Percentiles rank a stretch among this genome's conserved stretches.
These are phyloP conservation scores for Hygrophoropsis aurantiaca DNA, from an alignment of 768 basidiomycete species.

Conservation along the genomic window DNA sequence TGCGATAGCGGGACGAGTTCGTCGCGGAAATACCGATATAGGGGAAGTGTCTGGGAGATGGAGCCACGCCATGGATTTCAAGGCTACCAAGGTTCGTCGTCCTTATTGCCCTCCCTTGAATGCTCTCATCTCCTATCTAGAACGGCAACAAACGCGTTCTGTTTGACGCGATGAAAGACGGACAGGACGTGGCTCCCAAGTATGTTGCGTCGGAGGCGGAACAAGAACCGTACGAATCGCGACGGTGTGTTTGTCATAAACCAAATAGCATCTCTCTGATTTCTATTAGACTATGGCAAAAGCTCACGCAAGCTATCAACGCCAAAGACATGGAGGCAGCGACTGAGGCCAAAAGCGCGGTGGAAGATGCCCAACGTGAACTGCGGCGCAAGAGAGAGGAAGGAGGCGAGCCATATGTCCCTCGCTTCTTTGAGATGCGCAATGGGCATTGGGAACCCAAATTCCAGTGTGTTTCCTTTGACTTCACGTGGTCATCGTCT, in stretches of 20 bases:
- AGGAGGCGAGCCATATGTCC: conserved; percentile 62
- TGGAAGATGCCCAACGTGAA: conserved; percentile 93
- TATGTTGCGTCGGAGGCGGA: conserved; percentile 82
- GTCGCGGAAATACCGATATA: conserved; percentile 58
- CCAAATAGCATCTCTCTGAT: not conserved
- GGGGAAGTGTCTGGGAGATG: conserved; percentile 91
- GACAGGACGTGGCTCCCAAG: conserved; percentile 73
- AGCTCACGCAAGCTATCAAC: conserved; percentile 82
- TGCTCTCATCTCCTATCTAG: conserved; percentile 33
- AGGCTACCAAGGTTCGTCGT: conserved; percentile 56
- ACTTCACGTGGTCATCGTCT: conserved; percentile 1
- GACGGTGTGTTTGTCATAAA: conserved; percentile 49
- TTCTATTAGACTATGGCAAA: conserved; percentile 66
- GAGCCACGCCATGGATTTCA: conserved; percentile 89
- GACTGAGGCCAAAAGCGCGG: conserved; percentile 82
- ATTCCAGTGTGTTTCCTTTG: conserved; percentile 52
- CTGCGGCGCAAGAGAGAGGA: conserved; percentile 72
- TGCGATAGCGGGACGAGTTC: conserved; percentile 78
- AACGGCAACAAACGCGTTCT: conserved; percentile 69
- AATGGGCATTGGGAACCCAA: conserved; percentile 85
- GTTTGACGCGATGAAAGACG: conserved; percentile 82
- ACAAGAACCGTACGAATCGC: conserved; percentile 90
- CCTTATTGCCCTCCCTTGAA: not conserved
- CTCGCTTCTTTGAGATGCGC: conserved; percentile 76
- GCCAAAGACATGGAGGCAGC: conserved; percentile 93